Conservation (phyloP, 2,329 filamentous ascomycete species). For the Hymenoscyphus fructigenus region DNA sequence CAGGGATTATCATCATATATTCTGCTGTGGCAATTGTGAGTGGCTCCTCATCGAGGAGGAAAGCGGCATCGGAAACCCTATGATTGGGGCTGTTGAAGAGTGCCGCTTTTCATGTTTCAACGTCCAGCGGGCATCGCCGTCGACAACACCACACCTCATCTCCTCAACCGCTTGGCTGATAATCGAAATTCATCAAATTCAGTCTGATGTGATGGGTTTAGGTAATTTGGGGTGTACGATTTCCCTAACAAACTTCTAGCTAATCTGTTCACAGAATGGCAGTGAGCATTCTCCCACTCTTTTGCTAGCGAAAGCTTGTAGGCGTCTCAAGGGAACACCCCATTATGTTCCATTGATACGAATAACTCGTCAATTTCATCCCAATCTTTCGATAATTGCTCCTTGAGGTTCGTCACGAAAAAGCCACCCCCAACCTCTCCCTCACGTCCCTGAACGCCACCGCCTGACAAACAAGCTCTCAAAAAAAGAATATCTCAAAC, state of each 20-base stretch:
- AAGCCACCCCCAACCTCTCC: neutral
- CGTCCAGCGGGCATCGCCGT: neutral
- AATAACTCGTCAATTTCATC: neutral
- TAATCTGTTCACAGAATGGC: neutral
- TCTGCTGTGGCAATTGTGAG: neutral
- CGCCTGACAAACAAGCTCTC: neutral
- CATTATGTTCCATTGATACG: neutral
- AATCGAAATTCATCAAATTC: neutral
- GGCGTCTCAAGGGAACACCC: neutral
- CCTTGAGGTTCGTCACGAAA: neutral
- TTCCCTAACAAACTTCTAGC: neutral
- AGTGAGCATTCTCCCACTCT: neutral
- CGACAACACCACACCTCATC: neutral
- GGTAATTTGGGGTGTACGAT: neutral
- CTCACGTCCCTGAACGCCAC: neutral
- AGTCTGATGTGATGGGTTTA: neutral
- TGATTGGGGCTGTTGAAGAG: neutral
- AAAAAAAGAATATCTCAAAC: neutral
- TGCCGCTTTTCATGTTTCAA: neutral
- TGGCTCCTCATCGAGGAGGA: neutral
- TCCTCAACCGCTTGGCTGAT: neutral
- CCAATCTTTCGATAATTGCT: neutral
- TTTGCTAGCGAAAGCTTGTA: neutral
- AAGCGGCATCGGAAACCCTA: neutral
- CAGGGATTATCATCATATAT: neutral